Evolutionary conservation across 2,329 filamentous ascomycete genomes (phyloP), one percentile per base, ranked within the genome.

Genomic region (Aspergillus terreus): DNA sequence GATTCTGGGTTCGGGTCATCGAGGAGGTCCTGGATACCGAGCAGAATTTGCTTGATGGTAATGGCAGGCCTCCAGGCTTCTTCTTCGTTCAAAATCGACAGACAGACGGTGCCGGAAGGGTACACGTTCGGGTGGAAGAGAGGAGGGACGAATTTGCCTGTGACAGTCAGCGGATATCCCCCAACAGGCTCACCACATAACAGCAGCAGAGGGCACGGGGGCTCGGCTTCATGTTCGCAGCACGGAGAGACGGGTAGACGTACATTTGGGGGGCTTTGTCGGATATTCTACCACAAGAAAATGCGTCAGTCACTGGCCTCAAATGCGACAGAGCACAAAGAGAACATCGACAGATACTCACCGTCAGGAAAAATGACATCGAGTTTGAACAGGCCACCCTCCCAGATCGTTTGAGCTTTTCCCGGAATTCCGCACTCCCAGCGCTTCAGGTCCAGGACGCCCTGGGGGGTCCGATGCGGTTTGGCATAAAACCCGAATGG

Each of bases 101-200:
- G 82, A 69, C 94, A 99, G 56, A 99, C 94, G 44, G 94, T 99
- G 60, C 94, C 95, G 0, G 92, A 97, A 0, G 94, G 94, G 70
- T 99, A 99, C 61, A 99, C 94, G 71, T 99, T 99, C 0, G 94
- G 94, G 68, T 99, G 94, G 77, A 99, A 99, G 38, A 99, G 84
- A 19, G 94, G 92, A 11, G 94, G 94, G 0, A 87, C 83, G 68
- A 99, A 99, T 82, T 96, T 96, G 85, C 92, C 92, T 96, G 61
- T 43, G 14, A 41, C 17, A 10, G 46, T 47, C 25, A 47, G 35
- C 11, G 15, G 6, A 11, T 11, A 25, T 21, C 10, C 11, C 21
- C 7, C n/a, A 36, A 15, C 21, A 21, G 44, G 15, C 30, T 30
- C 30, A 23, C 19, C 21, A 23, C 17, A 38, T 14, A 46, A 40